phyloP scores from a whole-genome alignment of 441 rosid genomes.

The Populus hybrid region DNA sequence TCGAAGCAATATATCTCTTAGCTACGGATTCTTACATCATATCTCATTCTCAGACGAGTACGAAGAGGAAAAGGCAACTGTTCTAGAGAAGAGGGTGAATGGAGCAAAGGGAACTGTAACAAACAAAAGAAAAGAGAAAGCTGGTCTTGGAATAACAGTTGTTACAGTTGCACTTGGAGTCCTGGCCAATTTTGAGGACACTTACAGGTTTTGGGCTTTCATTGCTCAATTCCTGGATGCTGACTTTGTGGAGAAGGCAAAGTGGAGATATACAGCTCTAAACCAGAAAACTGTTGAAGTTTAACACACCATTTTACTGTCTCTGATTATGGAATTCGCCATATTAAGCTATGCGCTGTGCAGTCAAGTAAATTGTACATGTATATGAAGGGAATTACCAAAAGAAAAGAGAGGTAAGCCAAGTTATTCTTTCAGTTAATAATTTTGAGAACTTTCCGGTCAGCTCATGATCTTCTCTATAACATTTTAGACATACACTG shows the following conservation, averaged over 20 bases:
- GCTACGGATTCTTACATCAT: constrained; percentile 63
- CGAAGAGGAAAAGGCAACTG: constrained; percentile 48
- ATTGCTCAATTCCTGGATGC: constrained; percentile 86
- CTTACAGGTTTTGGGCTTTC: constrained; percentile 77
- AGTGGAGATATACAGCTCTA: constrained; percentile 68
- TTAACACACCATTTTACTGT: constrained; percentile 16
- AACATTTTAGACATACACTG: not conserved
- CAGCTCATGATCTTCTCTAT: not conserved
- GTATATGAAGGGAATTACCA: not conserved
- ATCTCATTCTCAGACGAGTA: constrained; percentile 62
- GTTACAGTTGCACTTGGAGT: constrained; percentile 78
- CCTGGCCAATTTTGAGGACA: constrained; percentile 75
- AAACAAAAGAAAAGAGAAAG: constrained; percentile 34
- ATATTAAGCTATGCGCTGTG: not conserved
- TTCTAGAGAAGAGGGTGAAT: constrained; percentile 43
- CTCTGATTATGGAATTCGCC: not conserved
- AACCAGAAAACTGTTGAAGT: constrained; percentile 63
- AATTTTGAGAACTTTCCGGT: constrained; percentile 1
- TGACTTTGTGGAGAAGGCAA: constrained; percentile 81
- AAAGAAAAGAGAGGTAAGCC: not conserved
- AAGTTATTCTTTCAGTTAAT: not conserved
- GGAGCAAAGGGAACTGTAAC: constrained; percentile 22
- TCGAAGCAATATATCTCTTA: constrained; percentile 62
- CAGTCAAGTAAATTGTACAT: not conserved
- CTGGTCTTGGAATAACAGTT: constrained; percentile 50